phyloP scores from a whole-genome alignment of 306 rosid genomes.

The Gleditsia sinensis region DNA sequence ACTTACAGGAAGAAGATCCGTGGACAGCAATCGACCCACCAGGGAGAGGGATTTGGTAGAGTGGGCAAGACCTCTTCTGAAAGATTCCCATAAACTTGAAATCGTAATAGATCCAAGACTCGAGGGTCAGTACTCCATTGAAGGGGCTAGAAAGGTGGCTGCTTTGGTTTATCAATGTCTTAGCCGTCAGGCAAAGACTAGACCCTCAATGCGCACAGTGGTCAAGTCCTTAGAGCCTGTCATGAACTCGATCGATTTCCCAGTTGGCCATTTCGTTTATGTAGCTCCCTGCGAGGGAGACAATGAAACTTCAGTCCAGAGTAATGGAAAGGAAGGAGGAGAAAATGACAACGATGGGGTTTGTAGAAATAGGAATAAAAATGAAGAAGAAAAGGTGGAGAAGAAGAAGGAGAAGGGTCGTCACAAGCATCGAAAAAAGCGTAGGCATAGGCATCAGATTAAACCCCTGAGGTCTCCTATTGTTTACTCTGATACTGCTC shows the following conservation, averaged over 20 bases:
- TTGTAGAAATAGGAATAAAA: conserved; percentile 2
- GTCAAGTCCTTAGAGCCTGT: conserved; percentile 57
- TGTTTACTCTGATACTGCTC: conserved; percentile 56
- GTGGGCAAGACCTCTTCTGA: conserved; percentile 63
- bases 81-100: conserved; percentile 52
- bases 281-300: conserved; percentile 40
- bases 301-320: not conserved
- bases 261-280: conserved; percentile 53
- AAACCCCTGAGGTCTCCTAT: conserved; percentile 38
- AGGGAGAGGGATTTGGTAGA: conserved; percentile 60
- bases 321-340: not conserved
- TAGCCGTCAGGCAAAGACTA: conserved; percentile 49
- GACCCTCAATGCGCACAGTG: conserved; percentile 59
- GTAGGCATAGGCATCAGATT: conserved; percentile 28
- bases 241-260: conserved; percentile 42
- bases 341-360: not conserved
- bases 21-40: conserved; percentile 47
- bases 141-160: conserved; percentile 54
- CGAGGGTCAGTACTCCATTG: conserved; percentile 59
- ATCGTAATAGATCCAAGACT: conserved; percentile 63
- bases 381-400: not conserved
- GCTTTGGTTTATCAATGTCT: conserved; percentile 60
- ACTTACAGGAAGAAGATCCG: conserved; percentile 53
- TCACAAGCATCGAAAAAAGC: conserved; percentile 26
- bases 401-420: conserved; percentile 19